Evolutionary conservation across 2,329 filamentous ascomycete species (phyloP).

Genomic region (Coniochaeta hoffmannii): DNA sequence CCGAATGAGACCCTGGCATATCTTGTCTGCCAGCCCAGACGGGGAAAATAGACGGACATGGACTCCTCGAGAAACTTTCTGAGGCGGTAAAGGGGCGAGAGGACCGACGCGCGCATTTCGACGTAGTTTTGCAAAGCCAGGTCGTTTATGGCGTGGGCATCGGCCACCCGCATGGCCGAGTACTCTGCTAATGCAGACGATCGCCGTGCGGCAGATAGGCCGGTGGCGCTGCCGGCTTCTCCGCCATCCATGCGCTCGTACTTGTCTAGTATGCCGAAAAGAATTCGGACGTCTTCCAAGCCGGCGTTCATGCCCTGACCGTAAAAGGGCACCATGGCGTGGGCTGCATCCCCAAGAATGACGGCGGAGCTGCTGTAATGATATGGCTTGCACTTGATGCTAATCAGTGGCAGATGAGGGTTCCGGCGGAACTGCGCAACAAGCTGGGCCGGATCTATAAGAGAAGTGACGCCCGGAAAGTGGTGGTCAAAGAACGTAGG

Average conservation of each 20-base stretch:
- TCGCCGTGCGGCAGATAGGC: constrained; percentile 47
- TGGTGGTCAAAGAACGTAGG: constrained; percentile 70
- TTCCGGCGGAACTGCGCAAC: constrained; percentile 70
- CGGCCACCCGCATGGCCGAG: constrained; percentile 62
- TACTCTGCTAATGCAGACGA: constrained; percentile 71
- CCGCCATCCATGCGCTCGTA: constrained; percentile 30
- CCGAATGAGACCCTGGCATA: constrained; percentile 91
- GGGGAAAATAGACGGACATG: constrained; percentile 67
- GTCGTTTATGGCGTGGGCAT: constrained; percentile 87
- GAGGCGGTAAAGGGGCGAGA: constrained; percentile 66
- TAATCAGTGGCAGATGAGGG: constrained; percentile 87
- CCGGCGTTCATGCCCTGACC: constrained; percentile 97
- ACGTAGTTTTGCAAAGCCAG: constrained; percentile 85
- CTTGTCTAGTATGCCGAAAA: constrained; percentile 76
- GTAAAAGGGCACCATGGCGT: constrained; percentile 98
- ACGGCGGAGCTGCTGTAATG: constrained; percentile 71
- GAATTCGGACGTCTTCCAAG: constrained; percentile 83
- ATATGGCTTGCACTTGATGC: constrained; percentile 85
- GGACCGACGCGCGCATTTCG: constrained; percentile 87
- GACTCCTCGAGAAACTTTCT: constrained; percentile 84
- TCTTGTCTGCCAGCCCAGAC: constrained; percentile 82
- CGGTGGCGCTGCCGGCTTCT: constrained; percentile 33
- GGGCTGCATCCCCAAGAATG: constrained; percentile 87
- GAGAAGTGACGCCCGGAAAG: constrained; percentile 76
- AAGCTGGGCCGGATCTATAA: constrained; percentile 63